Percentiles rank a stretch among this genome's conserved stretches.
Evolutionary conservation across 2,329 filamentous ascomycete species (phyloP).

Genomic region (Apiospora koreana): DNA sequence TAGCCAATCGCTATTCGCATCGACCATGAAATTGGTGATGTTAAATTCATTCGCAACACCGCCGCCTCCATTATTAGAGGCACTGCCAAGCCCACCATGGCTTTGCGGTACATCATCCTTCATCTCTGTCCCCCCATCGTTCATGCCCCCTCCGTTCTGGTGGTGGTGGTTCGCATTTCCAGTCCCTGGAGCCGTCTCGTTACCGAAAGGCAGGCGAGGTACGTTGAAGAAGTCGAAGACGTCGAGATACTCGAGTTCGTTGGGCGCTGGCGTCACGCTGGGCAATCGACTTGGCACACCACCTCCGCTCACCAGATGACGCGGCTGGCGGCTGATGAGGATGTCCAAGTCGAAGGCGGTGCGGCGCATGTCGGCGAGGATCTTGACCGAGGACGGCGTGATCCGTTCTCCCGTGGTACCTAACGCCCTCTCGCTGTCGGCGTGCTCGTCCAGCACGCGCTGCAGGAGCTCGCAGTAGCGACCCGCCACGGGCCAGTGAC

Average conservation of each 20-base stretch:
- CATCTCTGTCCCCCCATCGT: neutral
- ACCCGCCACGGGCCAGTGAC: slow-evolving; percentile 82
- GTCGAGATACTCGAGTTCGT: slow-evolving; percentile 87
- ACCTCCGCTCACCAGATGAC: slow-evolving; percentile 31
- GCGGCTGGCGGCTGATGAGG: slow-evolving; percentile 80
- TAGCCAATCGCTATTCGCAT: slow-evolving; percentile 75
- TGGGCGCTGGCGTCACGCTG: slow-evolving; percentile 64
- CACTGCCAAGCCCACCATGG: slow-evolving; percentile 18
- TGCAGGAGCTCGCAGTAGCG: slow-evolving; percentile 80
- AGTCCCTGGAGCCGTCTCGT: slow-evolving; percentile 30
- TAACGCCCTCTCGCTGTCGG: slow-evolving; percentile 65
- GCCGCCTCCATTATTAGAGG: slow-evolving; percentile 23
- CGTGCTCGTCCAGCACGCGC: slow-evolving; percentile 83
- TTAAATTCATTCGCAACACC: slow-evolving; percentile 64
- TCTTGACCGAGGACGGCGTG: slow-evolving; percentile 81
- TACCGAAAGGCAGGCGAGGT: slow-evolving; percentile 64
- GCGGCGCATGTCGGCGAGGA: slow-evolving; percentile 86
- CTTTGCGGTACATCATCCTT: neutral
- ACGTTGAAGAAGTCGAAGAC: slow-evolving; percentile 96
- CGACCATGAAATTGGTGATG: slow-evolving; percentile 76
- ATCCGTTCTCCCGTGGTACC: slow-evolving; percentile 65
- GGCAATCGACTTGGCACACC: slow-evolving; percentile 45
- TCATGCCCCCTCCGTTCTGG: slow-evolving; percentile 12
- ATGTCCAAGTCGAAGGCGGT: slow-evolving; percentile 91
- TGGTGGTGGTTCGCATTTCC: neutral